Evolutionary conservation across 768 basidiomycete genomes (phyloP).

Genomic region (Boletellus ananas): DNA sequence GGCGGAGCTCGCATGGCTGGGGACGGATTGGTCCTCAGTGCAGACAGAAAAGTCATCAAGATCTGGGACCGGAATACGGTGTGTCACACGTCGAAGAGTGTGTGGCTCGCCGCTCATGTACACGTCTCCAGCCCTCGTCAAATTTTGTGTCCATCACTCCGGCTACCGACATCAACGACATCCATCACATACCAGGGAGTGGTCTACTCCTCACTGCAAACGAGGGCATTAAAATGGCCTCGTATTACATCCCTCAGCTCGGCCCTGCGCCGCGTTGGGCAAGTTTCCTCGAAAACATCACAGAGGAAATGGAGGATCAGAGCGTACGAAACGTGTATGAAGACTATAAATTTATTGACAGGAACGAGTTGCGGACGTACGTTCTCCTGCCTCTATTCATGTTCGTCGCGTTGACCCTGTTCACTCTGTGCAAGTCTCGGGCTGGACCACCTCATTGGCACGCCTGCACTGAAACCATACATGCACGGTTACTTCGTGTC

Average conservation of each 20-base stretch:
- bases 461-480: constrained; percentile 94
- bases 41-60: constrained; percentile 96
- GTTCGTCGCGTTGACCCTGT: neutral
- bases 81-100: constrained; percentile 24
- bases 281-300: constrained; percentile 96
- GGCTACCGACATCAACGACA: constrained; percentile 81
- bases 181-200: constrained; percentile 86
- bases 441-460: constrained; percentile 93
- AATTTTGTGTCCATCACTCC: constrained; percentile 95
- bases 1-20: constrained; percentile 82
- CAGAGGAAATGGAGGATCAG: constrained; percentile 96
- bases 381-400: constrained; percentile 30
- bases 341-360: constrained; percentile 96
- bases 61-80: constrained; percentile 90
- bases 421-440: constrained; percentile 57
- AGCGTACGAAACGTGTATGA: constrained; percentile 77
- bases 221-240: constrained; percentile 94
- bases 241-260: constrained; percentile 93
- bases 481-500: constrained; percentile 99
- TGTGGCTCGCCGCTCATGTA: neutral
- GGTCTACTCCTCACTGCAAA: constrained; percentile 91
- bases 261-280: constrained; percentile 98
- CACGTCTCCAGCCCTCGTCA: constrained; percentile 53
- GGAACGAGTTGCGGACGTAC: constrained; percentile 78
- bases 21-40: constrained; percentile 83